Evolutionary conservation across 2,329 filamentous ascomycete species (phyloP).

Genomic region (Metarhizium anisopliae): DNA sequence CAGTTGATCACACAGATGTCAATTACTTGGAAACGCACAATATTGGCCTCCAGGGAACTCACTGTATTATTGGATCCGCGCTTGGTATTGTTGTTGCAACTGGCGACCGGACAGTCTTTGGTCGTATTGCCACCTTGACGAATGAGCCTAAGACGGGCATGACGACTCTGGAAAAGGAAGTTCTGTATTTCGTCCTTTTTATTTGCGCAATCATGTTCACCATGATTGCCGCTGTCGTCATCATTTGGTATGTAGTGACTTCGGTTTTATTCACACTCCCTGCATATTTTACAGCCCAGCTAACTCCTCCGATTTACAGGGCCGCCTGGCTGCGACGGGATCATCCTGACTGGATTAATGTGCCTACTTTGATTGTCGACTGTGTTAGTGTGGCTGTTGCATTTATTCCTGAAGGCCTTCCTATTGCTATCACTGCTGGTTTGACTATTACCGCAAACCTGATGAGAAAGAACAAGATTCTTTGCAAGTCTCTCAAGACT

Average conservation of each 20-base stretch:
- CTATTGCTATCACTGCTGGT: slow-evolving; percentile 60
- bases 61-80: slow-evolving; percentile 61
- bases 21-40: slow-evolving; percentile 72
- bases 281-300: neutral
- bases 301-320: slow-evolving; percentile 29
- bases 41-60: slow-evolving; percentile 72
- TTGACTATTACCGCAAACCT: slow-evolving; percentile 69
- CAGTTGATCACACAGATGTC: slow-evolving; percentile 56
- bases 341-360: slow-evolving; percentile 63
- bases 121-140: slow-evolving; percentile 64
- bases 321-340: slow-evolving; percentile 58
- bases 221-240: slow-evolving; percentile 55
- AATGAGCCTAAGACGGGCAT: slow-evolving; percentile 58
- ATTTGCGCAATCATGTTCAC: slow-evolving; percentile 59
- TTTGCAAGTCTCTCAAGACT: slow-evolving; percentile 73
- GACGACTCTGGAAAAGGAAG: slow-evolving; percentile 63
- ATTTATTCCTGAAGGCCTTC: slow-evolving; percentile 67
- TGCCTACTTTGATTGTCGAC: slow-evolving; percentile 62
- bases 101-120: slow-evolving; percentile 66
- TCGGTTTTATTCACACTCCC: neutral
- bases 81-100: slow-evolving; percentile 62
- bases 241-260: slow-evolving; percentile 47
- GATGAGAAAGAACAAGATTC: slow-evolving; percentile 67
- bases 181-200: slow-evolving; percentile 62
- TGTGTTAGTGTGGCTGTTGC: slow-evolving; percentile 66